phyloP scores from a whole-genome alignment of 495 filamentous ascomycete genomes.

The Pseudotulostoma volvatum region DNA sequence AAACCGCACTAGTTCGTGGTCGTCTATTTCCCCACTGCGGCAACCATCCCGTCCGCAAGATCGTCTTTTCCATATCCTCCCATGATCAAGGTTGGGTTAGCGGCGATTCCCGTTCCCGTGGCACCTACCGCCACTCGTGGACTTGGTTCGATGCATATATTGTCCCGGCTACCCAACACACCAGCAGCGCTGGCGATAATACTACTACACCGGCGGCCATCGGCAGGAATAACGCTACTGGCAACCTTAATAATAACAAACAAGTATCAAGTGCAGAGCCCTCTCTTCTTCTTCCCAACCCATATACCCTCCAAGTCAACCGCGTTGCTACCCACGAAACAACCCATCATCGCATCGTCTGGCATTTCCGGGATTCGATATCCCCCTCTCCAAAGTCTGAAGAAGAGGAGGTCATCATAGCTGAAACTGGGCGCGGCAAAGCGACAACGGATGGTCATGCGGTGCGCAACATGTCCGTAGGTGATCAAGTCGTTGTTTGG shows the following conservation, averaged over 20 bases:
- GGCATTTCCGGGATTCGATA: conserved; percentile 37
- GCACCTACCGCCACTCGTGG: conserved; percentile 40
- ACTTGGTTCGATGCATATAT: conserved; percentile 59
- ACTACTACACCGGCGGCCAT: conserved; percentile 7
- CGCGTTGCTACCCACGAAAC: conserved; percentile 14
- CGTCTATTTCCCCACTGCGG: conserved; percentile 24
- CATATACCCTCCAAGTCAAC: conserved; percentile 39
- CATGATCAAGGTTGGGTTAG: conserved; percentile 57
- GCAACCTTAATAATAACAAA: not conserved
- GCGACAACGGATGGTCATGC: conserved; percentile 38
- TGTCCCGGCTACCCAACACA: conserved; percentile 12
- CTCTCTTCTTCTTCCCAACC: conserved; percentile 19
- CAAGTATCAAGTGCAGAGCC: not conserved
- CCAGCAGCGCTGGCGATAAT: conserved; percentile 10
- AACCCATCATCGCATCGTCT: conserved; percentile 34
- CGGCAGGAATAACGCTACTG: not conserved
- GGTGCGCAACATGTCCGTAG: conserved; percentile 40
- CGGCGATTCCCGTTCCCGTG: conserved; percentile 13
- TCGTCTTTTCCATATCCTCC: conserved; percentile 49
- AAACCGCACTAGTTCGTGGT: not conserved
- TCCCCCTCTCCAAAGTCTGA: conserved; percentile 25
- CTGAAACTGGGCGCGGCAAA: conserved; percentile 30
- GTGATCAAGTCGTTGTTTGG: conserved; percentile 52
- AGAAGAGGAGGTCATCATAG: conserved; percentile 23
- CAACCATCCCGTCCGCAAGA: conserved; percentile 27